Evolutionary conservation across 1,284 basidiomycete species (phyloP), one percentile per base, ranked within the genome.

Genomic region (Apiotrichum sp.): DNA sequence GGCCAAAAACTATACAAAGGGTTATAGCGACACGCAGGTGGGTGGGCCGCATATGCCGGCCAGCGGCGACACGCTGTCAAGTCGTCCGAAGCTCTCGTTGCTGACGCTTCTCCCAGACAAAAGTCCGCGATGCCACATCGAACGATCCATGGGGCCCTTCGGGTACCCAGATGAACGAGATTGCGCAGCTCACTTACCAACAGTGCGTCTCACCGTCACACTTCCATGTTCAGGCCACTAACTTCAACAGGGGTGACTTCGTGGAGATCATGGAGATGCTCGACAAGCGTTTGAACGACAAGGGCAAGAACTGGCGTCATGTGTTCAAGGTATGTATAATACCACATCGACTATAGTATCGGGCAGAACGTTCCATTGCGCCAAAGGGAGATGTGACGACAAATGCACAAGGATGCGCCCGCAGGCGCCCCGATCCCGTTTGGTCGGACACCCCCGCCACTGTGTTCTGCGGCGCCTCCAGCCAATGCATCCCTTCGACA

Each of bases 261-360:
- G 91, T 98, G 35, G 96, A 99, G 78, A 93, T 98, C 70, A 98
- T 99, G 93, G 96, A 99, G 80, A 98, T 98, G 90, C 81, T 99
- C 59, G 96, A 99, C 78, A 98, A 98, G 78, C 85, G 96, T 50
- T 78, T 99, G 65, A 98, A 98, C 70, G 96, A 99, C 80, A 98
- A 98, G 80, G 96, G 96, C 42, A 98, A 98, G 84, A 98, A 98
- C 72, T 99, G 96, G 96, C 82, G 95, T 51, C 96, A 99, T 80
- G 96, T 98, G 59, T 98, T 98, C 84, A 98, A 99, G 82, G 89
- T 86, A 61, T 78, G 70, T 45, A 3, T 8, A 6, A 22, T 6
- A 6, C 36, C 13, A 38, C 36, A 38, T 22, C 22, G 22, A 22
- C 22, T 22, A 22, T 22, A 22, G 22, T 22, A 29, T 14, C 41